phyloP scores from a whole-genome alignment of 2,329 filamentous ascomycete genomes.

The Ascochyta rabiei region DNA sequence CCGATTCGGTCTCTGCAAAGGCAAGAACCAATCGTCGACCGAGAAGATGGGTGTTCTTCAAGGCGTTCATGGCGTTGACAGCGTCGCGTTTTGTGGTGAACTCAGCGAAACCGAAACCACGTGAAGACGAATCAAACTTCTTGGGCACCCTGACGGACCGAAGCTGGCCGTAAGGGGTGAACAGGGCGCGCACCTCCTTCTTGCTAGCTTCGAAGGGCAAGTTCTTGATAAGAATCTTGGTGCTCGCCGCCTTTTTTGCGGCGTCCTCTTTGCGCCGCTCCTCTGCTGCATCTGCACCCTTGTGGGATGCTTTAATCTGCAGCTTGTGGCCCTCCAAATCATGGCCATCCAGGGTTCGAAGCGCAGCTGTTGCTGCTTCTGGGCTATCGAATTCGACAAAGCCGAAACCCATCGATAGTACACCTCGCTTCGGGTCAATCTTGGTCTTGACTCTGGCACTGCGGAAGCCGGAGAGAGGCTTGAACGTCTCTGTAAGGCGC shows the following conservation, averaged over 20 bases:
- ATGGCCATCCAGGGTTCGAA: constrained; percentile 85
- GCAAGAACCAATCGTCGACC: constrained; percentile 89
- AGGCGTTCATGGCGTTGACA: constrained; percentile 84
- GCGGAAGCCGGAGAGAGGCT: constrained; percentile 82
- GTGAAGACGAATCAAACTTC: constrained; percentile 86
- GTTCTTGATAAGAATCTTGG: constrained; percentile 98
- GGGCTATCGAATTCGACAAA: constrained; percentile 88
- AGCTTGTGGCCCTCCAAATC: constrained; percentile 87
- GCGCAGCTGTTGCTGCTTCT: constrained; percentile 77
- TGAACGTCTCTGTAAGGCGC: constrained; percentile 77
- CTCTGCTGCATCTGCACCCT: constrained; percentile 83
- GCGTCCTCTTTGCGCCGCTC: constrained; percentile 82
- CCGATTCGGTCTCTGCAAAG: constrained; percentile 84
- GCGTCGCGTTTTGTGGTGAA: constrained; percentile 92
- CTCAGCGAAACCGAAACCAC: constrained; percentile 96
- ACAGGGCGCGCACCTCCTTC: constrained; percentile 85
- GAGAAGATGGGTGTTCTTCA: constrained; percentile 91
- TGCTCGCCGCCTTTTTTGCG: constrained; percentile 79
- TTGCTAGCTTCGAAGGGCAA: constrained; percentile 90
- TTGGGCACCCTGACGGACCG: constrained; percentile 92
- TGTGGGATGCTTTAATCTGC: constrained; percentile 84
- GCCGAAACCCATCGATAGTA: constrained; percentile 92
- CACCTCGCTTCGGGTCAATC: constrained; percentile 86
- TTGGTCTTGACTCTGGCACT: constrained; percentile 93
- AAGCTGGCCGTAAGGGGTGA: constrained; percentile 89